These are phyloP conservation scores for Microbotryum violaceum DNA, from an alignment of 1,284 basidiomycete genomes.

Conservation along the genomic window DNA sequence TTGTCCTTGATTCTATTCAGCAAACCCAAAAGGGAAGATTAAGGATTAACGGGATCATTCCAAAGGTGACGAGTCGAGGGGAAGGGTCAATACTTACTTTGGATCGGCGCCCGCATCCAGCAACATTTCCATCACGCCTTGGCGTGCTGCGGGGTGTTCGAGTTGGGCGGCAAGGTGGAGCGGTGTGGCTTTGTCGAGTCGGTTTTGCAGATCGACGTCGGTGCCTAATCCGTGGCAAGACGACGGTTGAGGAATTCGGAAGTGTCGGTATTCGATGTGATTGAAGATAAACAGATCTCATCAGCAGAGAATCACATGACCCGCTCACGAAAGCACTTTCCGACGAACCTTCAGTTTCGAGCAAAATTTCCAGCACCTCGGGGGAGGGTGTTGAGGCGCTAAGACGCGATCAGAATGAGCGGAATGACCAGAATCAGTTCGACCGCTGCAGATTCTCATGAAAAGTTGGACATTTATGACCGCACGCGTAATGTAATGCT, in stretches of 20 bases:
- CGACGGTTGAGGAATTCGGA: neutral
- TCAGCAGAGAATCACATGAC: too few species aligned
- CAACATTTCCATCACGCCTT: constrained; percentile 54
- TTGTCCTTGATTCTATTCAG: constrained; percentile 61
- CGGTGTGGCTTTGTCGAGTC: constrained; percentile 66
- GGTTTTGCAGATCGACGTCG: constrained; percentile 75
- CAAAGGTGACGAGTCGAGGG: neutral
- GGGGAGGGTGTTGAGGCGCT: constrained; percentile 49
- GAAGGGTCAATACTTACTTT: constrained; percentile 46
- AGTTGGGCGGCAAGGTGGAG: constrained; percentile 68
- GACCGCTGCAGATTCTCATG: neutral
- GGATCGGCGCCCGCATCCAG: constrained; percentile 70
- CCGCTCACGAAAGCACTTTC: too few species aligned
- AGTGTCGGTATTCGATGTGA: too few species aligned
- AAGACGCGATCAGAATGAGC: constrained; percentile 42
- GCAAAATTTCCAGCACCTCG: constrained; percentile 61
- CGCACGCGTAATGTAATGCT: constrained; percentile 77
- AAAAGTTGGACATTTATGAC: constrained; percentile 18
- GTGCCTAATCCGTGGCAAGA: constrained; percentile 42
- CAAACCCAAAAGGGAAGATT: too few species aligned
- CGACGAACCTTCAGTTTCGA: constrained; percentile 53
- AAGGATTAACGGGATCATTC: neutral
- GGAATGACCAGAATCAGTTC: too few species aligned
- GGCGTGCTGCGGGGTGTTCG: constrained; percentile 52
- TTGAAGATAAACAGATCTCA: too few species aligned